Evolutionary conservation across 73 alveolate genomes (phyloP), one percentile per base, ranked within the genome.

Genomic region (Symbiodinium natans): DNA sequence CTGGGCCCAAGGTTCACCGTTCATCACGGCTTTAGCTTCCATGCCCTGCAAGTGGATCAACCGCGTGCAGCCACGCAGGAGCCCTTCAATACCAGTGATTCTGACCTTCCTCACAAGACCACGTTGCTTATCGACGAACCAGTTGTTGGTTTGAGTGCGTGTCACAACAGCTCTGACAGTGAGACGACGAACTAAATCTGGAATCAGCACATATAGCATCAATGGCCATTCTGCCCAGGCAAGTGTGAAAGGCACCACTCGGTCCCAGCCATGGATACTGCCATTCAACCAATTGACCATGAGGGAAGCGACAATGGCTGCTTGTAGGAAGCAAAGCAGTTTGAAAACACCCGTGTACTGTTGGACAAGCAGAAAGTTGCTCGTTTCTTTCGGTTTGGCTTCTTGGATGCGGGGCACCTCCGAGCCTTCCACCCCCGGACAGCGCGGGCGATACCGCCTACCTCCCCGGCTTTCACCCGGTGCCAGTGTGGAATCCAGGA

Each of bases 21-120:
- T 40, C 46, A 63, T 27, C 2, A 88, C n/a, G 15, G 95, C 95
- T 59, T 54, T 17, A 17, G 95, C 59, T 39, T 88, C 95, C 86
- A 88, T 63, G 38, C 95, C 95, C 73, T 88, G 95, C 42, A 88
- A 27, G n/a, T 88, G 95, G 73, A 88, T 88, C 95, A 88, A 46
- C 7, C 95, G 85, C 11, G 95, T 59, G 73, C 95, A 88, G 95
- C 63, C 95, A 11, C 95, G 85, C 15, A 88, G 43, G 29, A 88
- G 29, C 42, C 95, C 95, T 33, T 88, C 95, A 46, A 88, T 59
- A 36, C 95, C 95, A 15, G 93, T 34, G 52, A 87, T 31, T 84
- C 36, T 87, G 34, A 87, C 94, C 42, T 34, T 36, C 40, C 71
- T 87, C 94, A 87, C 94, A n/a, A 87, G 59, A 10, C 85, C 84